Base-by-base conservation (phyloP, 345 rosid genomes). In the Combretum micranthum region DNA sequence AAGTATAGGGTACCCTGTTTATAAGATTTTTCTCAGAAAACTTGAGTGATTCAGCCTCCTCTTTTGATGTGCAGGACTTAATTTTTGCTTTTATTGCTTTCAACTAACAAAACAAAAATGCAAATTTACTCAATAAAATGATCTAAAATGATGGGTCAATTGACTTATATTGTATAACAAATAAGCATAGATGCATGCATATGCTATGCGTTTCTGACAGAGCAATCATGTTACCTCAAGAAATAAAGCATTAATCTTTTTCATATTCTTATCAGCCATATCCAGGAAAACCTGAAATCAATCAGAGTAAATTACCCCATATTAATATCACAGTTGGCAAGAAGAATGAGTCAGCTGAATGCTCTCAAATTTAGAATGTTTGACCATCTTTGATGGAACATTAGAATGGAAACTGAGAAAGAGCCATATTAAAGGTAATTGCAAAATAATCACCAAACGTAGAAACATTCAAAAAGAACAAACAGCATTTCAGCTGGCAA, bases 221-320 rank as follows among this genome's bases (percentile, higher is more conserved):
- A 60, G 15, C 47, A 48, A 49, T 21, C 6, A 13, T 15, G 47
- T 75, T 76, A 88, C 95, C 95, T 92, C 98, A 51, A 65, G 82
- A 72, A 92, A 92, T 72, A 88, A 72, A 69, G 86, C 78, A 72
- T 75, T 83, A 69, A 92, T 78, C 76, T 60, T 77, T 71, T 72
- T 92, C 96, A 92, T 68, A 63, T 88, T 84, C 71, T 84, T 92
- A 21, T 75, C 87, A 52, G 84, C 80, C 75, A 92, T 51, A 42
- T 92, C 93, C 62, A 92, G 75, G 84, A 92, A 92, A 66, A 92
- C 95, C 98, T 91, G 79, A 66, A 37, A 0, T 47, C 9, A 46
- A 32, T 46, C 15, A n/a, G 49, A 61, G 69, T 64, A 62, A 66
- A 44, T 54, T 54, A 61, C 21, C 39, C 39, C 39, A 32, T 32